Percentiles rank a stretch among this genome's conserved stretches.
These are phyloP conservation scores for Jackrogersella multiformis DNA, from an alignment of 495 filamentous ascomycete species.

Conservation along the genomic window DNA sequence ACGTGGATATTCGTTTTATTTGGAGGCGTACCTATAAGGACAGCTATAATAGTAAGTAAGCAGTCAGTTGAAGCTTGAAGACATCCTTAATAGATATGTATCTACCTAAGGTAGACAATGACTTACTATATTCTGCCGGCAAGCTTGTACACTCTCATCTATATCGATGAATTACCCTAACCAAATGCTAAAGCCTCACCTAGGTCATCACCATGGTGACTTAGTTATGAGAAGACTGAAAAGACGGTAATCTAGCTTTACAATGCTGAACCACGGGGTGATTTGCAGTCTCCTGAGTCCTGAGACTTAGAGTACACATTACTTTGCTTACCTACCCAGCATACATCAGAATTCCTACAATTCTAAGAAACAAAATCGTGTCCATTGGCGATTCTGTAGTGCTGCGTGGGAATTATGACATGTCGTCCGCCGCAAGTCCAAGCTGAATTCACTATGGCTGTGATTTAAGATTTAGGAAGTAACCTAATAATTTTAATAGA, in stretches of 20 bases:
- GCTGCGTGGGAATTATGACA: conserved; percentile 6
- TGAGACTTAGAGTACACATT: background rate
- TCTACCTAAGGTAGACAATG: too few species aligned
- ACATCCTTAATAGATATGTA: too few species aligned
- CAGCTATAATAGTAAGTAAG: background rate
- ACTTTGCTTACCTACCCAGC: background rate
- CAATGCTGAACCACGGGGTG: background rate
- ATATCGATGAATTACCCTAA: background rate
- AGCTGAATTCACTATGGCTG: background rate
- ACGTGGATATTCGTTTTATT: background rate
- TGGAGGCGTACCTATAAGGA: background rate
- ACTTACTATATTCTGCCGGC: background rate
- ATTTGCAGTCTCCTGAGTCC: background rate
- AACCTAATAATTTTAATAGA: background rate
- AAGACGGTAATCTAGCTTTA: background rate
- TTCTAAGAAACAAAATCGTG: background rate
- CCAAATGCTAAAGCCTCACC: background rate
- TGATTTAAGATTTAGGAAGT: background rate
- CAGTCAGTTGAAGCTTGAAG: background rate
- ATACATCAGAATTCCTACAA: background rate
- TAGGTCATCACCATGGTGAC: background rate
- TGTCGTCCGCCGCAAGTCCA: background rate
- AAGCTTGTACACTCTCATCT: background rate
- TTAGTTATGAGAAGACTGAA: background rate
- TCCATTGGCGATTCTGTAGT: background rate